Conservation (phyloP, 768 basidiomycete species). For the Lentinula aciculospora region DNA sequence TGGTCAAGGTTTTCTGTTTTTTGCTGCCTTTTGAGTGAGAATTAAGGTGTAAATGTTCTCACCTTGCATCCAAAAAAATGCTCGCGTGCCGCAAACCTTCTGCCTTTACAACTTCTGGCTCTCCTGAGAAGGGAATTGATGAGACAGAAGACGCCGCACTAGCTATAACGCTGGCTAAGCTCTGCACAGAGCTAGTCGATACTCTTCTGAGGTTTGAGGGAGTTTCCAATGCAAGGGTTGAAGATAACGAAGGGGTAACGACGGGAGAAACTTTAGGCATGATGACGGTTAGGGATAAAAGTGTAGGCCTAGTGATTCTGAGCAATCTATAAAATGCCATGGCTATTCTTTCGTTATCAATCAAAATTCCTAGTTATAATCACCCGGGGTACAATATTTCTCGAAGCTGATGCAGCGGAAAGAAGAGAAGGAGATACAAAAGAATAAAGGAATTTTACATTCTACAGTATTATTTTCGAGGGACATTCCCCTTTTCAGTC, state of each 20-base stretch:
- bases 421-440: background rate
- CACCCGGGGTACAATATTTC: background rate
- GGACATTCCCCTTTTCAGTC: background rate
- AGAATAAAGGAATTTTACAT: background rate
- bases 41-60: slow-evolving; percentile 31
- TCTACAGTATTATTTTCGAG: too few relatives aligned
- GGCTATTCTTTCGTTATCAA: background rate
- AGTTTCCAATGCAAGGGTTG: slow-evolving; percentile 13
- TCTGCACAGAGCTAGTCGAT: slow-evolving; percentile 29
- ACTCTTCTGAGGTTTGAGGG: slow-evolving; percentile 18
- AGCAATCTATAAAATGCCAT: background rate
- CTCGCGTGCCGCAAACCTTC: slow-evolving; percentile 59
- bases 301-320: background rate
- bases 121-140: slow-evolving; percentile 28
- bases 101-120: slow-evolving; percentile 39
- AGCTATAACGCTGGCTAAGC: slow-evolving; percentile 22
- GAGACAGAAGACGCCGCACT: slow-evolving; percentile 25
- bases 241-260: slow-evolving; percentile 10
- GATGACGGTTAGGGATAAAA: slow-evolving; percentile 10
- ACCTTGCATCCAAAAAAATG: slow-evolving; percentile 63
- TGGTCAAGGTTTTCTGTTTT: slow-evolving; percentile 28
- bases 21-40: slow-evolving; percentile 24
- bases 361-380: background rate
- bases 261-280: slow-evolving; percentile 12
- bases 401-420: background rate